Conservation (phyloP, 1,284 basidiomycete species). For the Peniophora sp. region DNA sequence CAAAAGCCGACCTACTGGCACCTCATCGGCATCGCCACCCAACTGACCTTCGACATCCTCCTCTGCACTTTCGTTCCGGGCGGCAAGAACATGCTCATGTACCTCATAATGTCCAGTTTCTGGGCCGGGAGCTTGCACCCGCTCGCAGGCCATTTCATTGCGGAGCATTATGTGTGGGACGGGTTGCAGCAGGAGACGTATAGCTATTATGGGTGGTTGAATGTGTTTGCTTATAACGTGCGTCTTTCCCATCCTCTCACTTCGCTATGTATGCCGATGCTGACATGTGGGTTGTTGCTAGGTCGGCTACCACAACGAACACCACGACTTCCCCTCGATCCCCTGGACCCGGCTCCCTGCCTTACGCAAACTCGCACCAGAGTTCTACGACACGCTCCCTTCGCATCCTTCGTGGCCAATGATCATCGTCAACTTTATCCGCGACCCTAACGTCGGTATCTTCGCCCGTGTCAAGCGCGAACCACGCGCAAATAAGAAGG, state of each 20-base stretch:
- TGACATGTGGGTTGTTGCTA: slow-evolving; percentile 18
- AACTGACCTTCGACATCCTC: slow-evolving; percentile 68
- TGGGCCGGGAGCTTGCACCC: slow-evolving; percentile 95
- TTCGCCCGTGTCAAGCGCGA: slow-evolving; percentile 26
- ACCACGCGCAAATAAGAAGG: slow-evolving; percentile 1
- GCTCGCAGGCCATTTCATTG: slow-evolving; percentile 95
- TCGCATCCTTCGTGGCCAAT: slow-evolving; percentile 90
- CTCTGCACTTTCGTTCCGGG: slow-evolving; percentile 45
- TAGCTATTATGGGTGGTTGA: slow-evolving; percentile 92
- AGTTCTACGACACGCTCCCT: slow-evolving; percentile 89
- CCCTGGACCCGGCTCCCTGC: slow-evolving; percentile 93
- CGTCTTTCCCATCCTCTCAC: slow-evolving; percentile 24
- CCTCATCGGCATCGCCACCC: slow-evolving; percentile 62
- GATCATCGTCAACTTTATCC: slow-evolving; percentile 91
- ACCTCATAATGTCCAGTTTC: slow-evolving; percentile 85
- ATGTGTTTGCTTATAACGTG: slow-evolving; percentile 92
- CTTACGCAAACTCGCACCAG: slow-evolving; percentile 77
- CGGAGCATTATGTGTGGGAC: slow-evolving; percentile 93
- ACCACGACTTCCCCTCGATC: slow-evolving; percentile 96
- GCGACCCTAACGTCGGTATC: slow-evolving; percentile 74
- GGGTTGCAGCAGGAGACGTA: slow-evolving; percentile 91
- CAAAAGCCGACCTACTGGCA: slow-evolving; percentile 86
- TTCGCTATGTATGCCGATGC: background rate
- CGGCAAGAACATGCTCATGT: slow-evolving; percentile 65
- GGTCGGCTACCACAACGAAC: slow-evolving; percentile 98